Evolutionary conservation across 768 basidiomycete species (phyloP).

Genomic region (Lenzites betulinus): DNA sequence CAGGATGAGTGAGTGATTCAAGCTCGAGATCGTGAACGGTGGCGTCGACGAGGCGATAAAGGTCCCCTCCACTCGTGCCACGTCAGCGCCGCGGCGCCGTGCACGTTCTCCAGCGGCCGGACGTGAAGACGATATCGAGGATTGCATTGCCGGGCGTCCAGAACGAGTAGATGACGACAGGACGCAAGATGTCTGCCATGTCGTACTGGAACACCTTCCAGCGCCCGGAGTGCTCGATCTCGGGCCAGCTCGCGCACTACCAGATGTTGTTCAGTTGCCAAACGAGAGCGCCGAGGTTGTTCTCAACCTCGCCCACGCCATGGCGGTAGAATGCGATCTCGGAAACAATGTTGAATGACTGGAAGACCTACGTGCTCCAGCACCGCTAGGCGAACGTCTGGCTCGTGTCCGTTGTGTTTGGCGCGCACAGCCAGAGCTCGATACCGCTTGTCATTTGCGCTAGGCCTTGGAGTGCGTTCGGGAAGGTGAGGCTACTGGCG

Average conservation of each 20-base stretch:
- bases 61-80: conserved; percentile 61
- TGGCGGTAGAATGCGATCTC: conserved; percentile 60
- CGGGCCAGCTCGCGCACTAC: conserved; percentile 59
- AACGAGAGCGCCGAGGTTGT: conserved; percentile 58
- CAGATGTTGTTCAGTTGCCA: conserved; percentile 66
- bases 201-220: conserved; percentile 64
- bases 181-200: conserved; percentile 44
- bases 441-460: conserved; percentile 53
- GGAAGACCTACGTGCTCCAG: conserved; percentile 64
- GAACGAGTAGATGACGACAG: conserved; percentile 55
- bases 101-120: conserved; percentile 51
- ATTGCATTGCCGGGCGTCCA: conserved; percentile 52
- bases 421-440: conserved; percentile 56
- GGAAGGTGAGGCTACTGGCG: conserved; percentile 53
- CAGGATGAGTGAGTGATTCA: conserved; percentile 53
- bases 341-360: conserved; percentile 59
- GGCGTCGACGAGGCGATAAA: conserved; percentile 40
- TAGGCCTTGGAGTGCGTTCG: conserved; percentile 55
- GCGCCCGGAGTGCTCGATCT: conserved; percentile 57
- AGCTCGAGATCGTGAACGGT: conserved; percentile 44
- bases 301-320: conserved; percentile 58
- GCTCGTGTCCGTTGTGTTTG: conserved; percentile 48
- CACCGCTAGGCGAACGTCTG: conserved; percentile 66
- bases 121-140: conserved; percentile 51
- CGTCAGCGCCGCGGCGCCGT: conserved; percentile 50